Conservation (phyloP, 2,329 filamentous ascomycete genomes). For the Aspergillus terreus region DNA sequence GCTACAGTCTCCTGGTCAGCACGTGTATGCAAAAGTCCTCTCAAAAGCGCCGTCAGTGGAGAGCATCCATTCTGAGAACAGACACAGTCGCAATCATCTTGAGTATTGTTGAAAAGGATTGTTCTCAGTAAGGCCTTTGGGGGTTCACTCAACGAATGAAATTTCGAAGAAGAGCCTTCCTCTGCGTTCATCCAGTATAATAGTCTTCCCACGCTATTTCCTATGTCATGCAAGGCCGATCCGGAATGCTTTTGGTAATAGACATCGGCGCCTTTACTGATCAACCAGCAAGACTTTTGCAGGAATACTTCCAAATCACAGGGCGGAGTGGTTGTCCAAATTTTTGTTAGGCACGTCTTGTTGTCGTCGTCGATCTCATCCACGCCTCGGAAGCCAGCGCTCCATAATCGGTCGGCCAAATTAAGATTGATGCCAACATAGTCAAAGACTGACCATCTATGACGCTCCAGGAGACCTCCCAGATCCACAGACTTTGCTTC, state of each 20-base stretch:
- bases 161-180: not conserved
- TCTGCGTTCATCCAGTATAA: not conserved
- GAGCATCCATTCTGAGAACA: slow-evolving; percentile 10
- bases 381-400: slow-evolving; percentile 10
- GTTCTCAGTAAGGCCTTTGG: slow-evolving; percentile 1
- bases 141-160: not conserved
- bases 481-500: not conserved
- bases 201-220: slow-evolving; percentile 3
- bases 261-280: slow-evolving; percentile 9
- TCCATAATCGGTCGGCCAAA: slow-evolving; percentile 9
- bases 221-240: slow-evolving; percentile 4
- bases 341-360: slow-evolving; percentile 4
- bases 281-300: slow-evolving; percentile 8
- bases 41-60: slow-evolving; percentile 7
- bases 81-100: slow-evolving; percentile 8
- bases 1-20: not conserved
- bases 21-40: slow-evolving; percentile 8
- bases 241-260: slow-evolving; percentile 3
- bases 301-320: slow-evolving; percentile 4
- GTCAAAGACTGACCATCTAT: slow-evolving; percentile 12
- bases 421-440: slow-evolving; percentile 7
- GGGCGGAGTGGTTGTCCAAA: not conserved
- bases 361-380: slow-evolving; percentile 5
- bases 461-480: not conserved
- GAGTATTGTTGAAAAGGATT: slow-evolving; percentile 5